These are phyloP conservation scores for Chenopodium quinoa DNA, from an alignment of 148 eudicot genomes.

Conservation along the genomic window DNA sequence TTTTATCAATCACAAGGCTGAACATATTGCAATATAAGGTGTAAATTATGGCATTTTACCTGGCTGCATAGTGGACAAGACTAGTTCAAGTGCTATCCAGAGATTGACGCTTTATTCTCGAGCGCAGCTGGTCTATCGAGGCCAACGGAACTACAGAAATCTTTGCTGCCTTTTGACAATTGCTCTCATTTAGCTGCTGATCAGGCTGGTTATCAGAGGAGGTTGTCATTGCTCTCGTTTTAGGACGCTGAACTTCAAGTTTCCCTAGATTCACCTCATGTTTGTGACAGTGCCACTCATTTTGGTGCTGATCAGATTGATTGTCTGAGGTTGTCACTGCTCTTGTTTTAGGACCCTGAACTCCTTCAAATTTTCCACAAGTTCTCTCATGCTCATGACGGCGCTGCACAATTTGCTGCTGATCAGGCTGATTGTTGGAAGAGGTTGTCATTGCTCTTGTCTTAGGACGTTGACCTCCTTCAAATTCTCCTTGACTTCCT, in stretches of 20 bases:
- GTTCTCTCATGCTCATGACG: neutral
- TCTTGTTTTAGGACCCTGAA: neutral
- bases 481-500: too few relatives aligned
- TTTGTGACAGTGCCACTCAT: neutral
- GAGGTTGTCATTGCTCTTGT: too few relatives aligned
- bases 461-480: too few relatives aligned
- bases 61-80: neutral
- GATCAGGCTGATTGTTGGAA: too few relatives aligned
- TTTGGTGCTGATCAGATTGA: constrained; percentile 2
- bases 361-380: constrained; percentile 6
- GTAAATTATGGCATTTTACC: neutral
- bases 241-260: neutral
- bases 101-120: constrained; percentile 21
- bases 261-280: constrained; percentile 10
- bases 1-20: too few relatives aligned
- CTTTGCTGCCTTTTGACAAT: neutral
- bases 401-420: too few relatives aligned
- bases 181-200: neutral
- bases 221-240: too few relatives aligned
- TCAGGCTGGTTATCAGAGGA: too few relatives aligned
- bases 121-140: constrained; percentile 23
- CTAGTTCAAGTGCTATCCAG: constrained; percentile 6
- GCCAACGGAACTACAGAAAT: constrained; percentile 24
- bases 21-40: neutral
- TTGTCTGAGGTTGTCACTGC: neutral